Evolutionary conservation across 345 rosid species (phyloP), one percentile per base, ranked within the genome.

Genomic region (Citrus unshiu): DNA sequence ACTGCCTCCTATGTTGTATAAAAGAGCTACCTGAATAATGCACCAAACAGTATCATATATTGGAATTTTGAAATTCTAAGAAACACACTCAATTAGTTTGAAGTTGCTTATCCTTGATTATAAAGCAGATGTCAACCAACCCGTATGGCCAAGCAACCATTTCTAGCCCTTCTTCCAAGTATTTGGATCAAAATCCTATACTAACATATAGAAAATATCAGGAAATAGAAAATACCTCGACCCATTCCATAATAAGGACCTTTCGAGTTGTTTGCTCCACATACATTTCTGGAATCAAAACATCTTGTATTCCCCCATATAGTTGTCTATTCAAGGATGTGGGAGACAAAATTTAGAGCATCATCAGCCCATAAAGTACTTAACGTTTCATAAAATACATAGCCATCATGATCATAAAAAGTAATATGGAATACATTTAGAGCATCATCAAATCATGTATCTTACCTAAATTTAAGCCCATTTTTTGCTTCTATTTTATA

Each of bases 161-260:
- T 75, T 34, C 19, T 60, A 54, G 62, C 71, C 9, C 37, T 56
- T 70, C 57, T 51, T 39, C 35, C 54, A 10, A 62, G n/a, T 34
- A 80, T 35, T 79, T 9, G 37, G 59, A 70, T 68, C 71, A 29
- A 29, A 29, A 39, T 49, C 56, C 68, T 66, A 81, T 25, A 43
- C 62, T 62, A 5, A 32, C 56, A 3, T 30, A 60, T 22, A 78
- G 10, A 68, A 56, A 51, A 27, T 27, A 49, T 37, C 16, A 35
- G 21, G 7, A 56, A 65, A 69, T 34, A 80, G 37, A 7, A 72
- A 70, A 40, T 90, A 95, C 98, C 98, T 92, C 97, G 76, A 95
- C 85, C 98, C 98, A 95, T 81, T 93, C 95, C 98, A 93, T 95
- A 34, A 89, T 91, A 85, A 95, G 93, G 77, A 95, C 95, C 84